Conservation (phyloP, 2,329 filamentous ascomycete genomes). For the Verticillium alfalfae region DNA sequence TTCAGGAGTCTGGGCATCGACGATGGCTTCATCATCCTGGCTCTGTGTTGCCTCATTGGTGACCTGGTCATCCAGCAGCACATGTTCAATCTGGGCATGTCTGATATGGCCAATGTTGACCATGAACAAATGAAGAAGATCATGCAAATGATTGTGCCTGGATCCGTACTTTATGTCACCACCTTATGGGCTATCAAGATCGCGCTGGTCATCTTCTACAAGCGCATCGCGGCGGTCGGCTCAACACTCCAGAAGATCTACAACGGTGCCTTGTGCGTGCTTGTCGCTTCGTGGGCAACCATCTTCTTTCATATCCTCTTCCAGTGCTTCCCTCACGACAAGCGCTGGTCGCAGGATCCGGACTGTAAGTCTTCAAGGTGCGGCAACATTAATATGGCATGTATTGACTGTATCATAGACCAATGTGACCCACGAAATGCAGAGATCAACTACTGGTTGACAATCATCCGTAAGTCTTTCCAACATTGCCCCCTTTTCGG, state of each 20-base stretch:
- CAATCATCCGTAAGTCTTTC: slow-evolving; percentile 6
- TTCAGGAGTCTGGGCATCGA: slow-evolving; percentile 20
- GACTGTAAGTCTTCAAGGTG: slow-evolving; percentile 7
- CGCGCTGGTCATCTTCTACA: slow-evolving; percentile 34
- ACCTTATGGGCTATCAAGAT: slow-evolving; percentile 34
- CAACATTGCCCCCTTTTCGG: not conserved
- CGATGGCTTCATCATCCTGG: slow-evolving; percentile 22
- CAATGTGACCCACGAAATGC: slow-evolving; percentile 7
- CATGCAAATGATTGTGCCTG: slow-evolving; percentile 10
- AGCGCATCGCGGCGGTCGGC: slow-evolving; percentile 27
- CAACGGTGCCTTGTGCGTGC: slow-evolving; percentile 23
- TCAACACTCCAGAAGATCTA: slow-evolving; percentile 28
- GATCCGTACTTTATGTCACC: slow-evolving; percentile 31
- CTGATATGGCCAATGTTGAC: slow-evolving; percentile 14
- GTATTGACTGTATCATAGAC: slow-evolving; percentile 1
- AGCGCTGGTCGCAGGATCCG: slow-evolving; percentile 22
- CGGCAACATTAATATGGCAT: too few relatives aligned
- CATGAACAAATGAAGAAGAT: slow-evolving; percentile 16
- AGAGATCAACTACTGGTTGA: slow-evolving; percentile 12
- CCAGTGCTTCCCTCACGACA: slow-evolving; percentile 27
- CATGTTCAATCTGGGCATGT: slow-evolving; percentile 17
- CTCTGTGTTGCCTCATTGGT: slow-evolving; percentile 21
- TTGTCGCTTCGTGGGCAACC: slow-evolving; percentile 21
- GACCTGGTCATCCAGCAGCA: slow-evolving; percentile 24
- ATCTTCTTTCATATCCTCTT: slow-evolving; percentile 33